Base-by-base conservation (phyloP, 768 basidiomycete species). In the Lactarius deliciosus region DNA sequence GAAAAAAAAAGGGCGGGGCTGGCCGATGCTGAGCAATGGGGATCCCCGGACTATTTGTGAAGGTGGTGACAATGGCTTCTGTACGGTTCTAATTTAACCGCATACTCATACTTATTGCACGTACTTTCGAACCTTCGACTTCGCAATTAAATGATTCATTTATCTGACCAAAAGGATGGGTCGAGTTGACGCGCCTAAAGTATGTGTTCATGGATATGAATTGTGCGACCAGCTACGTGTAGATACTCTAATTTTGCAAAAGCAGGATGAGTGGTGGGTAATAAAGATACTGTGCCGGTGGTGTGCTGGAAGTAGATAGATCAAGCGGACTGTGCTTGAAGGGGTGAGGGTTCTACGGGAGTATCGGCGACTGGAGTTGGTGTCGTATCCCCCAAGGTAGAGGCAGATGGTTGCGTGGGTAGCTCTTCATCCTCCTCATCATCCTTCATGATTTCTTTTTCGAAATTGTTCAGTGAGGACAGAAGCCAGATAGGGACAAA, bases 251-350 rank as follows among this genome's bases (percentile, higher is more conserved):
- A 69, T 63, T 68, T 69, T 68, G 63, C 32, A 20, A 68, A 38
- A 57, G 62, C 28, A n/a, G 40, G 64, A 59, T 68, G 69, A 69
- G 69, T 64, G 69, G 69, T 68, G 69, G 64, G 66, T 32, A 64
- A 68, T 64, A 68, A 69, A 36, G 63, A 69, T 69, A 68, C 59
- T 38, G 63, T 47, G 58, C 55, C 16, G 47, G 43, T 36, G 25
- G 45, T 45, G 43, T 54, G 34, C 43, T 45, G 32, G 38, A 25
- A 18, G 55, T 57, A 20, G 60, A 47, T 57, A 22, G 68, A 20
- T 50, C 40, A 63, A 22, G 59, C 43, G 16, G 66, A 32, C 45
- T 59, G 30, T 40, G 32, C 53, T 47, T 64, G 32, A 5, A 43
- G 36, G 32, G 62, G 25, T 8, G 62, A 43, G 20, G 50, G 36